These are phyloP conservation scores for Mycena sp. DNA, from an alignment of 1,284 basidiomycete species.

Conservation along the genomic window DNA sequence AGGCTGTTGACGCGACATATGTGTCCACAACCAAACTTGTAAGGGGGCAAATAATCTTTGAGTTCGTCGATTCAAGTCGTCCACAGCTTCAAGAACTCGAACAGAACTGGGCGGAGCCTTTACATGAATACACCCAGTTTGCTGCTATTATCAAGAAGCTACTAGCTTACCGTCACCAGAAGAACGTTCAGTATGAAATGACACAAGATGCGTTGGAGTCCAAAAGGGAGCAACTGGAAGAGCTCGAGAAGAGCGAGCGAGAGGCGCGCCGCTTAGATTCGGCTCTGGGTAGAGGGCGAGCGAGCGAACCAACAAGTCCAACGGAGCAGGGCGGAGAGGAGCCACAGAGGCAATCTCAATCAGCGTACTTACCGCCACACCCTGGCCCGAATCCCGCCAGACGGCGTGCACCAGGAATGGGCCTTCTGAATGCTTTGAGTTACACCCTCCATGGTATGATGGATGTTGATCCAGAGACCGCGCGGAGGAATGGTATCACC, in stretches of 20 bases:
- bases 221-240: constrained; percentile 89
- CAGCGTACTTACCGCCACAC: constrained; percentile 71
- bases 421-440: constrained; percentile 90
- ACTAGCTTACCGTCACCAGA: constrained; percentile 95
- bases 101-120: constrained; percentile 93
- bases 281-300: constrained; percentile 75
- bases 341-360: constrained; percentile 33
- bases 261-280: constrained; percentile 92
- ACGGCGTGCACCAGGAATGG: constrained; percentile 80
- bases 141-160: constrained; percentile 94
- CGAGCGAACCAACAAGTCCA: constrained; percentile 40
- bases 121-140: constrained; percentile 97
- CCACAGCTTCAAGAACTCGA: constrained; percentile 89
- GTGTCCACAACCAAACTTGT: constrained; percentile 92
- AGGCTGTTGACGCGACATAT: constrained; percentile 95
- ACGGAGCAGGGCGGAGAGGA: constrained; percentile 45
- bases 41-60: constrained; percentile 38
- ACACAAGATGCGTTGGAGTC: constrained; percentile 91
- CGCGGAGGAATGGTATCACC: constrained; percentile 90
- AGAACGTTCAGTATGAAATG: constrained; percentile 98
- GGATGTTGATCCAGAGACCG: constrained; percentile 97
- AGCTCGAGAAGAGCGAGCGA: constrained; percentile 91
- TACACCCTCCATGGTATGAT: constrained; percentile 98
- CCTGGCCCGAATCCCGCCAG: constrained; percentile 75
- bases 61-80: neutral